Conservation (phyloP, 768 basidiomycete species). For the Asterophora lycoperdoides region DNA sequence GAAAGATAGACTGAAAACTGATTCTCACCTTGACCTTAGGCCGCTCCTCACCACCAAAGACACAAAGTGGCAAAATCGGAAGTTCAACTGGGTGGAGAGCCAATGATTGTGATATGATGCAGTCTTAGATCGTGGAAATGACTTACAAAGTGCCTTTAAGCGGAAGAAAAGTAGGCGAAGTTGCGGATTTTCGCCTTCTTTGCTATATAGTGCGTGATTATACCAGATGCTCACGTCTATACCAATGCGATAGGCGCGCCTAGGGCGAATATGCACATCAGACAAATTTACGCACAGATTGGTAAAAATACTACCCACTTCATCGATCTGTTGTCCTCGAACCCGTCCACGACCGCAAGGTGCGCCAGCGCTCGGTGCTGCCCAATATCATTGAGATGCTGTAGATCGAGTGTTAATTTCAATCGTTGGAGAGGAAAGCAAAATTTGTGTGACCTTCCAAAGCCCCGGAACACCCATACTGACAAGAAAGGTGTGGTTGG, state of each 20-base stretch:
- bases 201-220: conserved; percentile 52
- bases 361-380: conserved; percentile 21
- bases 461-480: conserved; percentile 28
- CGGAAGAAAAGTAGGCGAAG: conserved; percentile 68
- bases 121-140: conserved; percentile 18
- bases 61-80: conserved; percentile 65
- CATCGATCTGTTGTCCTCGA: conserved; percentile 46
- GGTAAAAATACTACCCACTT: conserved; percentile 27
- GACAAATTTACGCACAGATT: conserved; percentile 31
- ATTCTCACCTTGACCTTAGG: conserved; percentile 58
- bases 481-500: neutral
- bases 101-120: conserved; percentile 10
- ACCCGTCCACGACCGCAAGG: conserved; percentile 23
- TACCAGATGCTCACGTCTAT: conserved; percentile 73
- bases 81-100: conserved; percentile 17
- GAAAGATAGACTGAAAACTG: conserved; percentile 20
- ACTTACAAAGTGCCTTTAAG: conserved; percentile 46
- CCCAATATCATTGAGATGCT: conserved; percentile 16
- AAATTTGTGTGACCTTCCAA: conserved; percentile 20
- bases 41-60: conserved; percentile 69
- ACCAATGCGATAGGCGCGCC: conserved; percentile 57
- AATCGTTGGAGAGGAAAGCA: neutral
- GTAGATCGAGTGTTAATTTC: neutral
- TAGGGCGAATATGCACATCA: conserved; percentile 2
- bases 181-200: conserved; percentile 69